Evolutionary conservation across 176 grass and related monocot species (phyloP), one percentile per base, ranked within the genome.

Genomic region (Carex pumila): DNA sequence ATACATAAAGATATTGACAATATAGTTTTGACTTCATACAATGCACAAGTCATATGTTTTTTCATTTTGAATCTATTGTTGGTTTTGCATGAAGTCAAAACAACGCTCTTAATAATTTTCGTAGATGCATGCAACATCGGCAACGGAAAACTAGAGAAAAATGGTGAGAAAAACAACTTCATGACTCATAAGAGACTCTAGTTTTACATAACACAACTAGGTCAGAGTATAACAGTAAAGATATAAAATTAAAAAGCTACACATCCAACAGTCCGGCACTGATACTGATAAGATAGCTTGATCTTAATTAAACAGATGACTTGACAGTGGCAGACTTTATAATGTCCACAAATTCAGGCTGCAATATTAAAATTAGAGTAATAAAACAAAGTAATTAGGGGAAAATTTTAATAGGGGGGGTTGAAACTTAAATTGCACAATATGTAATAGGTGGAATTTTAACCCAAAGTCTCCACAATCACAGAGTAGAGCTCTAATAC

Each of bases 331-430:
- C 92, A 81, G 90, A 83, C 58, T 90, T 94, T 75, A 97, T 88
- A 64, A 94, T 94, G 14, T 94, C 92, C 83, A 97, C 89, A 68
- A 97, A 97, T 65, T 97, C 92, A 57, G 90, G 89, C 92, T 94
- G 87, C 76, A 90, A 18, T 65, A 79, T 49, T 12, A 22, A 87
- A 80, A 65, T 34, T 9, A 74, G 31, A 87, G 29, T 80, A 43
- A 57, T 81, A 65, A 47, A n/a, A 45, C 43, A 45, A 45, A 0
- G 7, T 45, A 45, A 45, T 45, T 8, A 45, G 43, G 43, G 43
- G 43, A 45, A 45, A 45, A 45, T 45, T 8, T 45, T 45, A 45
- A 45, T 45, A 45, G 43, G 7, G 5, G 5, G 43, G 43, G 43
- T 45, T 45, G 43, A 7, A 45, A 45, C 43, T 45, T 45, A 45